Evolutionary conservation across 2,329 filamentous ascomycete species (phyloP).

Genomic region (Stagonosporopsis tanaceti): DNA sequence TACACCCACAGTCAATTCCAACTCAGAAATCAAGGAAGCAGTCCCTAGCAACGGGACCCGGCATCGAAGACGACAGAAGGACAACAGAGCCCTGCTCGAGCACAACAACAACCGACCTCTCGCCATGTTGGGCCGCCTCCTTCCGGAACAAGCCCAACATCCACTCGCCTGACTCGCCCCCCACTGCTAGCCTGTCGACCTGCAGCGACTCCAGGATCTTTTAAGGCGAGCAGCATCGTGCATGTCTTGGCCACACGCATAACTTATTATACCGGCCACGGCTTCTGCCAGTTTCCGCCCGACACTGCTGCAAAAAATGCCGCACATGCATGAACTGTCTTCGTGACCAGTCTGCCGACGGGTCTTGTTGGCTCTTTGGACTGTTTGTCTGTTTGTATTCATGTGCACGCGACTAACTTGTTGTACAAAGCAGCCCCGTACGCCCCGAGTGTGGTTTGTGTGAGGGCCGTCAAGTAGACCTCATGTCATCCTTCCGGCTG

Average conservation of each 20-base stretch:
- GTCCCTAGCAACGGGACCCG: conserved; percentile 8
- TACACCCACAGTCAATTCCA: conserved; percentile 2
- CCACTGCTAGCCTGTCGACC: conserved; percentile 10
- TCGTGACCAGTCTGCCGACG: conserved; percentile 5
- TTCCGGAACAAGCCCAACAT: conserved; percentile 25
- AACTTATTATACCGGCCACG: conserved; percentile 19
- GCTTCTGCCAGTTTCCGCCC: conserved; percentile 18
- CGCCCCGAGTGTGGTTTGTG: neutral
- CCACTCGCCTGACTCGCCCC: conserved; percentile 15
- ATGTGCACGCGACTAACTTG: conserved; percentile 1
- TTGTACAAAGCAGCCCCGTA: neutral
- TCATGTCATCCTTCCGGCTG: conserved; percentile 16
- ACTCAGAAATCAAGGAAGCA: conserved; percentile 10
- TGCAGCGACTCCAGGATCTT: conserved; percentile 14
- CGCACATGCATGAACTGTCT: conserved; percentile 37
- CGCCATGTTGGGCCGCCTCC: conserved; percentile 22
- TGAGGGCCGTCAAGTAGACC: conserved; percentile 1
- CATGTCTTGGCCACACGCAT: conserved; percentile 21
- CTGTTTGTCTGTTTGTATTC: neutral
- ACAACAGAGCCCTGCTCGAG: conserved; percentile 4
- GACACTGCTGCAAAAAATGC: conserved; percentile 35
- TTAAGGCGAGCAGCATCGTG: conserved; percentile 20
- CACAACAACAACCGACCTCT: conserved; percentile 13
- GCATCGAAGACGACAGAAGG: conserved; percentile 5
- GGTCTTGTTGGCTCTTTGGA: neutral